Percentiles rank a stretch among this genome's conserved stretches.
These are phyloP conservation scores for Monilinia fructicola DNA, from an alignment of 2,329 filamentous ascomycete species.

Conservation along the genomic window DNA sequence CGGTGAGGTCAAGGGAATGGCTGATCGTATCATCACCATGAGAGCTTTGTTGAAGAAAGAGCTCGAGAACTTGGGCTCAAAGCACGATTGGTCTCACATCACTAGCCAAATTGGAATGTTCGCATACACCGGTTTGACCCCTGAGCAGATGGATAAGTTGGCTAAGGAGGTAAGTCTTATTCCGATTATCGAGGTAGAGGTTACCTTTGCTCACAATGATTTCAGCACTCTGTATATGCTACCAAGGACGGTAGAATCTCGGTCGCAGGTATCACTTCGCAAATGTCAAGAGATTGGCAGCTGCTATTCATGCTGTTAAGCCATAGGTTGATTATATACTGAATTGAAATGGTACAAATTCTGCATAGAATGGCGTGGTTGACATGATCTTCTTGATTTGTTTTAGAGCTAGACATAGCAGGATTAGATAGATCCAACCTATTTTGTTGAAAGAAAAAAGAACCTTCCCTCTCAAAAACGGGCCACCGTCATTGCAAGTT, in stretches of 20 bases:
- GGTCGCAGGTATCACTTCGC: slow-evolving; percentile 79
- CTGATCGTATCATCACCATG: slow-evolving; percentile 98
- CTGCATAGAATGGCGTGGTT: not conserved
- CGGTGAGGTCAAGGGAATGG: slow-evolving; percentile 96
- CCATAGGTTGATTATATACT: slow-evolving; percentile 31
- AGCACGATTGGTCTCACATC: slow-evolving; percentile 98
- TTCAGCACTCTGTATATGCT: slow-evolving; percentile 86
- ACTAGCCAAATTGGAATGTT: slow-evolving; percentile 99
- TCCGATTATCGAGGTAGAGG: slow-evolving; percentile 29
- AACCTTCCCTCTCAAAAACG: slow-evolving; percentile 1
- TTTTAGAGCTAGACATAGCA: not conserved
- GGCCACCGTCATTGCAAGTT: too few species aligned
- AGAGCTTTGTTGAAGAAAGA: slow-evolving; percentile 90
- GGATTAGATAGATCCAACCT: not conserved
- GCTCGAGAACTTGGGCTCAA: slow-evolving; percentile 90
- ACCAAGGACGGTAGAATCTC: slow-evolving; percentile 90
- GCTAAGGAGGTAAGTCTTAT: slow-evolving; percentile 69
- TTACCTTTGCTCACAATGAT: slow-evolving; percentile 25
- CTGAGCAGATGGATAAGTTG: slow-evolving; percentile 87
- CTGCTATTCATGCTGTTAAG: slow-evolving; percentile 83
- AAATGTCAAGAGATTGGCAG: slow-evolving; percentile 77
- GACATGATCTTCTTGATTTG: not conserved
- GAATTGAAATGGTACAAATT: not conserved
- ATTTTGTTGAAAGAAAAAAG: not conserved
- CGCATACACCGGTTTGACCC: slow-evolving; percentile 89